Evolutionary conservation across 1,284 basidiomycete genomes (phyloP).

Genomic region (Sanguinoderma infundibulare): DNA sequence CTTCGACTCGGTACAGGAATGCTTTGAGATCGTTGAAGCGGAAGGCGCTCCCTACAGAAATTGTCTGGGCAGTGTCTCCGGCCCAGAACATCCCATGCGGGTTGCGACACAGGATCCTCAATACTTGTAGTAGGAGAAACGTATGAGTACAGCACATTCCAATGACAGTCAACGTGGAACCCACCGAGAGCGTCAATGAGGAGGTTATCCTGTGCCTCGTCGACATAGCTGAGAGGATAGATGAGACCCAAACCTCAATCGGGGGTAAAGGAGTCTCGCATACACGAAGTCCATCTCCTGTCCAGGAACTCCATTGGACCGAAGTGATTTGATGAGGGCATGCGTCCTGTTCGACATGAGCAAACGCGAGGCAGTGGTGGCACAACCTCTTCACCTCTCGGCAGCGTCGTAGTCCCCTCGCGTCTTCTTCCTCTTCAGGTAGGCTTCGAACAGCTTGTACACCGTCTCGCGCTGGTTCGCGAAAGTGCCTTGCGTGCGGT

Average conservation of each 20-base stretch:
- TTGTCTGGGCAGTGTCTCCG: constrained; percentile 81
- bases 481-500: constrained; percentile 59
- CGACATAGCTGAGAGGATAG: constrained; percentile 57
- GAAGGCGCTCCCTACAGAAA: constrained; percentile 73
- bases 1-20: constrained; percentile 64
- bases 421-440: constrained; percentile 51
- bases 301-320: constrained; percentile 41
- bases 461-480: constrained; percentile 50
- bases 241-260: not conserved
- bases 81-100: constrained; percentile 77
- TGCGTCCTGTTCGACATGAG: constrained; percentile 47
- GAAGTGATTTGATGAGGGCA: constrained; percentile 48
- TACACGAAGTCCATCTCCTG: constrained; percentile 62
- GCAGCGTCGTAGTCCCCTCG: constrained; percentile 61
- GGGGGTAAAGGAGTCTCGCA: constrained; percentile 23
- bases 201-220: constrained; percentile 76
- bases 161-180: constrained; percentile 16
- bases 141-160: too few species aligned
- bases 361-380: not conserved
- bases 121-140: constrained; percentile 45
- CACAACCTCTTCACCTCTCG: constrained; percentile 50
- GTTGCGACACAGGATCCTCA: constrained; percentile 64
- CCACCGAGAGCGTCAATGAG: constrained; percentile 66
- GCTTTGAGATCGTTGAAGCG: constrained; percentile 75
- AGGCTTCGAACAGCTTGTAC: constrained; percentile 61